Evolutionary conservation across 192 early-diverging fungal genomes (phyloP).

Genomic region (Mortierella antarctica): DNA sequence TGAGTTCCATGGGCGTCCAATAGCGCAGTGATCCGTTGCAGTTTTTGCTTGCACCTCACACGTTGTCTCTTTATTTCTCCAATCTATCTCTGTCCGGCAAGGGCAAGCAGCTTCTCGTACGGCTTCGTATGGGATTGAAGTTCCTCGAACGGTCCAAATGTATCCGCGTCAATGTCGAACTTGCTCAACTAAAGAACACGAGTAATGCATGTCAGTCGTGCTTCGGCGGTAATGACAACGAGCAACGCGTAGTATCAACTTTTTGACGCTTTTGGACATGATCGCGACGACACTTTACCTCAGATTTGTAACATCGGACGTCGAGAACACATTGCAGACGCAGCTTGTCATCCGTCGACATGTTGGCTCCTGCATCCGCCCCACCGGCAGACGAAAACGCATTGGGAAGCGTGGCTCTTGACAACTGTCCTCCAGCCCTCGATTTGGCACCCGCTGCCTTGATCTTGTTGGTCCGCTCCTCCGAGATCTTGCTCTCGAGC

Average conservation of each 20-base stretch:
- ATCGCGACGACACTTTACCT: slow-evolving; percentile 52
- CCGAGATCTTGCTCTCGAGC: slow-evolving; percentile 33
- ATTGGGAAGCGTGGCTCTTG: not conserved
- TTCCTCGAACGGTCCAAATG: slow-evolving; percentile 30
- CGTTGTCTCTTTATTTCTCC: too few relatives aligned
- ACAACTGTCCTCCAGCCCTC: not conserved
- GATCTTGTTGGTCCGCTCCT: slow-evolving; percentile 10
- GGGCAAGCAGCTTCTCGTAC: slow-evolving; percentile 23
- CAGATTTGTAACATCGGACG: slow-evolving; percentile 58
- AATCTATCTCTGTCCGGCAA: not conserved
- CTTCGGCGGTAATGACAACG: too few relatives aligned
- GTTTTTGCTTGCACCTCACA: too few relatives aligned
- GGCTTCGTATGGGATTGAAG: slow-evolving; percentile 23
- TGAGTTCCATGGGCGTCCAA: too few relatives aligned
- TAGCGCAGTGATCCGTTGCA: too few relatives aligned
- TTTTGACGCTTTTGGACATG: not conserved
- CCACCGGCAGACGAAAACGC: slow-evolving; percentile 5
- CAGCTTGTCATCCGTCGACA: slow-evolving; percentile 69
- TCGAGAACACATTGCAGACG: slow-evolving; percentile 65
- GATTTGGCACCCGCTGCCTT: slow-evolving; percentile 14
- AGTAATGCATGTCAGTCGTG: not conserved
- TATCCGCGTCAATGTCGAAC: slow-evolving; percentile 30
- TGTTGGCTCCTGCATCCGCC: slow-evolving; percentile 20
- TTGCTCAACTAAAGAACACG: slow-evolving; percentile 15
- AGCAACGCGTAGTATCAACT: not conserved